Evolutionary conservation across 2,329 filamentous ascomycete genomes (phyloP), one percentile per base, ranked within the genome.

Genomic region (Ophiostoma sp.): DNA sequence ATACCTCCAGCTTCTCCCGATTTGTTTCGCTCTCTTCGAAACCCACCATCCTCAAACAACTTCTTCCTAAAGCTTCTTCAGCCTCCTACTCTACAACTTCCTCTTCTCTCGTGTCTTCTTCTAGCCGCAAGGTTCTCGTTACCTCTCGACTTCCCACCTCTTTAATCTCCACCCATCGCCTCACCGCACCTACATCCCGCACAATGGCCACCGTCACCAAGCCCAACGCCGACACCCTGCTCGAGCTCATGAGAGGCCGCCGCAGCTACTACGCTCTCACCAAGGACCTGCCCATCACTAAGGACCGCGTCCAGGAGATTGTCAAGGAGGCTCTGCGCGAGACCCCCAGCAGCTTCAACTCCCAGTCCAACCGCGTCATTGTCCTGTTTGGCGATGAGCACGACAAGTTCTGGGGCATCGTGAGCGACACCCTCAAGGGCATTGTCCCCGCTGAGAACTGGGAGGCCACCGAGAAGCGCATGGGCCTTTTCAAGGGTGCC

Each of bases 321-420:
- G 87, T 90, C 81, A 84, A 86, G 81, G 81, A 89, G 77, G 86
- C 89, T 72, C 85, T 96, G 77, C 85, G 89, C 74, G 86, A 94
- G 81, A 87, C 91, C 1, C 95, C 95, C 57, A 92, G 89, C 70
- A 90, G 91, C 76, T 98, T 97, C 91, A 97, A 98, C 89, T 92
- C 90, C 57, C 95, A 97, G 85, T 90, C 90, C 77, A 92, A 93
- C 77, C 91, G 95, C 74, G 84, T 92, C 74, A 88, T 97, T 66
- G 88, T 97, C 70, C 89, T 98, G 72, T 87, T 96, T 79, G 91
- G 92, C 79, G 88, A 88, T 75, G 92, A 97, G 82, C 95, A 98
- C 85, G 90, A 94, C 78, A 92, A 92, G 84, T 89, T 97, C 78
- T 98, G 95, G 95, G 91, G 93, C 80, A 86, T 94, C 74, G 87